Conservation (phyloP, 73 alveolate species). For the Stentor roeselii region DNA sequence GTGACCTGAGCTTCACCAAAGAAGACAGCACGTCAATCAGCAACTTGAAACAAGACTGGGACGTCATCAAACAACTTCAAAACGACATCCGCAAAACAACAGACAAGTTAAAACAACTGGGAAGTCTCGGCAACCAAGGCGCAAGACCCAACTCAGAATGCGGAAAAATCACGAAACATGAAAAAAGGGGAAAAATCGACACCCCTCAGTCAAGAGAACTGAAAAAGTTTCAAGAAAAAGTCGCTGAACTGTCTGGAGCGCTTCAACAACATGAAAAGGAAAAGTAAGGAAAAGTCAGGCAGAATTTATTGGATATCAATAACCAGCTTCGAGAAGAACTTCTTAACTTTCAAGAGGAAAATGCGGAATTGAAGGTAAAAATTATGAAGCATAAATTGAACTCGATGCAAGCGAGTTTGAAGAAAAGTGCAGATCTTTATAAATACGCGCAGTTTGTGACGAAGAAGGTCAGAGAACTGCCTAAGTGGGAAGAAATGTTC, state of each 20-base stretch:
- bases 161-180: not conserved
- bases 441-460: not conserved
- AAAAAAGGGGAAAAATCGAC: not conserved
- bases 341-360: not conserved
- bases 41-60: slow-evolving; percentile 1
- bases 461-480: not conserved
- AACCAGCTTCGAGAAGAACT: not conserved
- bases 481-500: not conserved
- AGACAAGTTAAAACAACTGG: not conserved
- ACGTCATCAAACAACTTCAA: not conserved
- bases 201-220: not conserved
- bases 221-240: not conserved
- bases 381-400: not conserved
- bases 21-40: not conserved
- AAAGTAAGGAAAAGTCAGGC: not conserved
- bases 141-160: not conserved
- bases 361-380: not conserved
- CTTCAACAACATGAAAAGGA: not conserved
- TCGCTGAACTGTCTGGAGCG: not conserved
- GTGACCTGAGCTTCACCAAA: not conserved
- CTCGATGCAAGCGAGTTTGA: not conserved
- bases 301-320: not conserved
- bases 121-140: not conserved
- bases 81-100: not conserved
- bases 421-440: not conserved